Base-by-base conservation (phyloP, 2,329 filamentous ascomycete species). In the Talaromyces funiculosus region DNA sequence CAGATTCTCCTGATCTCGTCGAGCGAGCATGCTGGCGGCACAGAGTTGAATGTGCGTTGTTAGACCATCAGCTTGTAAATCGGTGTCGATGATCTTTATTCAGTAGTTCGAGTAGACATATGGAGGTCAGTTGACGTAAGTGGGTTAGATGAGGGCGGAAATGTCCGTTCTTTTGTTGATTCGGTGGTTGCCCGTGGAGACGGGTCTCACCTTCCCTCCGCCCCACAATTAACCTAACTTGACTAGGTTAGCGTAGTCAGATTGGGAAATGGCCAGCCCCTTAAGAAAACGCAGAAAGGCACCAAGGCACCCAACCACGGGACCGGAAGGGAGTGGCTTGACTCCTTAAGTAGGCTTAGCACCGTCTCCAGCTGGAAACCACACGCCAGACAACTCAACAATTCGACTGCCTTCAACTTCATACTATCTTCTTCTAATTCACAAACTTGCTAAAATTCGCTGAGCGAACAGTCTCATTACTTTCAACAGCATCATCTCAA, bases 1-100 rank as follows among this genome's bases (percentile, higher is more conserved):
- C 73, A 90, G 78, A 76, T 97, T 97, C 76, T 97, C 92, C 78
- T 96, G 91, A 75, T 96, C 90, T 68, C 86, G 84, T 71, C 88
- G 82, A 63, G 90, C 89, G 72, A 91, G 81, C 90, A 92, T 96
- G 62, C 64, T 79, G 69, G 67, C 49, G 29, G 29, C 20, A 29
- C 49, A 10, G 16, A 26, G 35, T 38, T n/a, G 35, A n/a, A n/a
- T 38, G 33, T 26, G 14, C 26, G 20, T 38, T 54, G 20, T 33
- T 51, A 33, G 22, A 51, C 29, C 47, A 47, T 47, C 43, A 47
- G 43, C n/a, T n/a, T n/a, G 3, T 20, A 4, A 8, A 22, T 35
- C 9, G 5, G 14, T 12, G 10, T 33, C 16, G n/a, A 33, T 51
- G 29, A 20, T 33, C 24, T 29, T 47, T 9, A 29, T 22, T 42